A percentile compares a stretch with the other conserved stretches of the same genome.
phyloP scores from a whole-genome alignment of 1,284 basidiomycete genomes.

The Pseudozyma pruni region DNA sequence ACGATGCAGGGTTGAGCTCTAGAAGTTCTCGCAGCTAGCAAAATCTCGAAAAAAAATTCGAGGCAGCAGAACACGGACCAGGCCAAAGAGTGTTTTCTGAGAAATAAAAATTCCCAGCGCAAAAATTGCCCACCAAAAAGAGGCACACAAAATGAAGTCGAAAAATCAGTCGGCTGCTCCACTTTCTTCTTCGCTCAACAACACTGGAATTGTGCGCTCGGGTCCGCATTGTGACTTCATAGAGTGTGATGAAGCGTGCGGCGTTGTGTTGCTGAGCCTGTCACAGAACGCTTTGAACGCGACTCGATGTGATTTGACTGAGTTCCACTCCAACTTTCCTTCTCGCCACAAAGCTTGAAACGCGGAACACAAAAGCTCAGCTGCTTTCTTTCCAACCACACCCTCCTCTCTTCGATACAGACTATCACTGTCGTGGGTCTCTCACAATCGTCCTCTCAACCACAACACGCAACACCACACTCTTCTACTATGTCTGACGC shows the following conservation, averaged over 20 bases:
- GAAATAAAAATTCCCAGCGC: neutral
- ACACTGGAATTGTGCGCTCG: neutral
- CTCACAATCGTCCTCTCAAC: no score
- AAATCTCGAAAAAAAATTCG: conserved; percentile 20
- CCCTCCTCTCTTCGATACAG: no score
- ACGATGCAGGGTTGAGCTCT: neutral
- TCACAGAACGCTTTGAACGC: conserved; percentile 2
- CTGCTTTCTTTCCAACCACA: conserved; percentile 18
- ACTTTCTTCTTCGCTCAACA: neutral
- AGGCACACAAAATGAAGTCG: neutral
- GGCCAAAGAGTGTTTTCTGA: neutral
- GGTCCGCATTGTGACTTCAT: neutral
- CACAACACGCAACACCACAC: neutral
- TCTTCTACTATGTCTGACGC: conserved; percentile 55
- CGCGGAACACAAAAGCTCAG: neutral
- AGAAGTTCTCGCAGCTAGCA: conserved; percentile 3
- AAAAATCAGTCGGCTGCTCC: neutral
- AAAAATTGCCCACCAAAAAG: neutral
- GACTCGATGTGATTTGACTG: conserved; percentile 1
- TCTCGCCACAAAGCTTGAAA: conserved; percentile 9
- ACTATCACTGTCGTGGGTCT: no score
- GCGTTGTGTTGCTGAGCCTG: neutral
- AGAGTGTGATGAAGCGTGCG: conserved; percentile 1
- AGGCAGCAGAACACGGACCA: conserved; percentile 24
- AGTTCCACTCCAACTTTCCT: neutral